A percentile compares a stretch with the other conserved stretches of the same genome.
These are phyloP conservation scores for Candolleomyces eurysporus DNA, from an alignment of 768 basidiomycete genomes.

Conservation along the genomic window DNA sequence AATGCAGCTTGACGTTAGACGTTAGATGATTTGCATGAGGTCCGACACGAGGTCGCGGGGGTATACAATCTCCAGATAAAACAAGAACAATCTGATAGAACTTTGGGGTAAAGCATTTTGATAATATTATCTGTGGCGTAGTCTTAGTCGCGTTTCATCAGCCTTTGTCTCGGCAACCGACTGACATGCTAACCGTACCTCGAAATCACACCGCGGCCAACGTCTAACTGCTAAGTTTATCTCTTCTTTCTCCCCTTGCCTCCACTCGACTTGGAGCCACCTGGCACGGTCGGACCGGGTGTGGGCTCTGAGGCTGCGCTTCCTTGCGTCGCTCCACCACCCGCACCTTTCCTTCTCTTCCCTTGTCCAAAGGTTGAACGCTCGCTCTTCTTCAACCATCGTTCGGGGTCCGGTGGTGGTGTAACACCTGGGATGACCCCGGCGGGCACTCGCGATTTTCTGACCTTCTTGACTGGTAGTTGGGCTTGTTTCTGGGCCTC, in stretches of 20 bases:
- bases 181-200: slow-evolving; percentile 5
- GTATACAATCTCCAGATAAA: slow-evolving; percentile 8
- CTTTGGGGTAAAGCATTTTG: slow-evolving; percentile 1
- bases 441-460: slow-evolving; percentile 66
- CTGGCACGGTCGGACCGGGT: slow-evolving; percentile 22
- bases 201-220: neutral
- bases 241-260: slow-evolving; percentile 71
- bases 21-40: slow-evolving; percentile 9
- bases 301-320: slow-evolving; percentile 39
- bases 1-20: neutral
- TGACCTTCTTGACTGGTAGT: slow-evolving; percentile 44
- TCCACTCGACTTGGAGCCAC: slow-evolving; percentile 35
- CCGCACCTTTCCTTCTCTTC: slow-evolving; percentile 50
- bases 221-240: slow-evolving; percentile 26
- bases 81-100: slow-evolving; percentile 14
- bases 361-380: slow-evolving; percentile 56
- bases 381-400: slow-evolving; percentile 88
- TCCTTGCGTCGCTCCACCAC: slow-evolving; percentile 71
- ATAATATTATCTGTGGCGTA: slow-evolving; percentile 3
- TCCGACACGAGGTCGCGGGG: slow-evolving; percentile 13
- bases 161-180: too few relatives aligned
- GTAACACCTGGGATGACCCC: slow-evolving; percentile 79
- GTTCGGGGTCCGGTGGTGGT: slow-evolving; percentile 80
- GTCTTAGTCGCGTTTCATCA: slow-evolving; percentile 6
- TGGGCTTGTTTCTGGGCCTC: slow-evolving; percentile 32